Conservation (phyloP, 1,284 basidiomycete species). For the Phlebopus sp. region DNA sequence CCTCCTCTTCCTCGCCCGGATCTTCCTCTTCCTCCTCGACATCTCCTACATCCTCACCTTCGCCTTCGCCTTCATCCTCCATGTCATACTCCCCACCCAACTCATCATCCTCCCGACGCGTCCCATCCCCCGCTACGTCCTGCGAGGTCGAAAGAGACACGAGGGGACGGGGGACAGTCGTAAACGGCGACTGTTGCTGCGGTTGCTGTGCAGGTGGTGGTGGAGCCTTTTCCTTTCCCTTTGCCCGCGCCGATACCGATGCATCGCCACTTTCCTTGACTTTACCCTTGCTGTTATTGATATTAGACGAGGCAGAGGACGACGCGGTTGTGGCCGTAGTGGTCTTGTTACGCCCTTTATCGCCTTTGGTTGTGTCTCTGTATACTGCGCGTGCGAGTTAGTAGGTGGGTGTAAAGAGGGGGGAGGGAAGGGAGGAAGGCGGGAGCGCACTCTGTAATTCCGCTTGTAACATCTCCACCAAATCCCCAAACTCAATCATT, state of each 20-base stretch:
- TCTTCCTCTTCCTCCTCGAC: slow-evolving; percentile 30
- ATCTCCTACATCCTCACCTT: slow-evolving; percentile 31
- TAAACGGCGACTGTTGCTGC: no score
- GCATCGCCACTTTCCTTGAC: slow-evolving; percentile 24
- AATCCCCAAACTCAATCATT: slow-evolving; percentile 75
- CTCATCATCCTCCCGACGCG: slow-evolving; percentile 24
- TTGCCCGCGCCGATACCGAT: slow-evolving; percentile 29
- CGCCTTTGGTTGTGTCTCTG: slow-evolving; percentile 53
- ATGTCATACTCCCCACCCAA: slow-evolving; percentile 27
- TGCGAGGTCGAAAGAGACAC: slow-evolving; percentile 20
- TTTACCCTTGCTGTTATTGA: slow-evolving; percentile 36
- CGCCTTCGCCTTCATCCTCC: slow-evolving; percentile 29
- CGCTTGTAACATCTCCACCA: slow-evolving; percentile 63
- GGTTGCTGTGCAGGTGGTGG: no score
- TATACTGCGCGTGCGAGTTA: no score
- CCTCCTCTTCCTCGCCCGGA: slow-evolving; percentile 34
- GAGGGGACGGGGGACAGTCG: slow-evolving; percentile 25
- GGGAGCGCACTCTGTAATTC: slow-evolving; percentile 65
- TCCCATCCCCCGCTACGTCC: slow-evolving; percentile 12
- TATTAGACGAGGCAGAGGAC: not conserved
- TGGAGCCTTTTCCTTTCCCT: slow-evolving; percentile 36
- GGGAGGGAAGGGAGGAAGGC: slow-evolving; percentile 20
- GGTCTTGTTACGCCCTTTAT: slow-evolving; percentile 48
- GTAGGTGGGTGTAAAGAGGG: slow-evolving; percentile 1
- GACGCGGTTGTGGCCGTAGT: slow-evolving; percentile 18